Percentiles rank a stretch among this genome's conserved stretches.
These are phyloP conservation scores for Fusarium buharicum DNA, from an alignment of 2,329 filamentous ascomycete species.

Conservation along the genomic window DNA sequence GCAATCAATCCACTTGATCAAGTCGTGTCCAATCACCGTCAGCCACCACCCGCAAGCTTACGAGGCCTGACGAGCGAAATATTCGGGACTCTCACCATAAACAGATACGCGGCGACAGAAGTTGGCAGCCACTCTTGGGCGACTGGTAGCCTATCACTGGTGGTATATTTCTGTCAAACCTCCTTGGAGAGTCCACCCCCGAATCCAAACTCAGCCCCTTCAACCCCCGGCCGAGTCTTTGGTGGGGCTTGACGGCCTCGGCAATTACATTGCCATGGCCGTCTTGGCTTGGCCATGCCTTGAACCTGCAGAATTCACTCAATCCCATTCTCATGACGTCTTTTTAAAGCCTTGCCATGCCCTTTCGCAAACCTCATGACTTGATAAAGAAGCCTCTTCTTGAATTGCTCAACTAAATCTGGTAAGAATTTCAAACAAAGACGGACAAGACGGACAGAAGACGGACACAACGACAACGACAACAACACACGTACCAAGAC, in stretches of 20 bases:
- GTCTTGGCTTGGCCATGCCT: constrained; percentile 22
- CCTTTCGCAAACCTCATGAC: not conserved
- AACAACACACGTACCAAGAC: not conserved
- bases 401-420: not conserved
- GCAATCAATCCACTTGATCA: constrained; percentile 28
- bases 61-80: constrained; percentile 43
- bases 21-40: constrained; percentile 16
- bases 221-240: constrained; percentile 28
- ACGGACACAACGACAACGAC: not conserved
- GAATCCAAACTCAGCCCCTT: constrained; percentile 12
- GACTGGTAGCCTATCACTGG: too few relatives aligned
- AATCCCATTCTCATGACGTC: constrained; percentile 1
- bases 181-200: too few relatives aligned
- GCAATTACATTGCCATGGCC: constrained; percentile 29
- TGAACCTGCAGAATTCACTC: not conserved
- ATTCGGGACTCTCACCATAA: too few relatives aligned
- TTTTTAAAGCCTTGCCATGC: not conserved
- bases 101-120: too few relatives aligned
- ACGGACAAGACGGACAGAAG: not conserved
- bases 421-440: constrained; percentile 23
- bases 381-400: not conserved
- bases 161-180: too few relatives aligned
- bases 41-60: constrained; percentile 50
- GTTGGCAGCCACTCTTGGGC: too few relatives aligned
- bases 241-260: constrained; percentile 29